Base-by-base conservation (phyloP, 768 basidiomycete genomes). In the Mycena maculata region DNA sequence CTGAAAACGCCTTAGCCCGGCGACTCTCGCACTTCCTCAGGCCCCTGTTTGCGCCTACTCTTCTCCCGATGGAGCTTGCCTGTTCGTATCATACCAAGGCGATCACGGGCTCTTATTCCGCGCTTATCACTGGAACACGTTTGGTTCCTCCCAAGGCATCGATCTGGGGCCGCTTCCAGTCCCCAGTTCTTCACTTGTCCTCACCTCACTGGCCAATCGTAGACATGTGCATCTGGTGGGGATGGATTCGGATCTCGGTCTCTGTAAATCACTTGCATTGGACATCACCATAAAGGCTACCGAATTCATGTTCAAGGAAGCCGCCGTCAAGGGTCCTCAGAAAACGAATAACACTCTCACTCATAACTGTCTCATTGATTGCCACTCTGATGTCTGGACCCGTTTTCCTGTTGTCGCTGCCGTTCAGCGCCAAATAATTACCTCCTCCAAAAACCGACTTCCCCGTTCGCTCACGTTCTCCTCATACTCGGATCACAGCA, bases 371-470 rank as follows among this genome's bases (percentile, higher is more conserved):
- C 76, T 89, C 15, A 73, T 89, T 15, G 83, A 87, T 64, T 88
- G 87, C 60, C 82, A 87, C 52, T 74, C 80, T 0, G 86, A 88
- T 16, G 85, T 88, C 20, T 89, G 88, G 88, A 84, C 81, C 3
- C 84, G 88, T 12, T 89, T 87, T 69, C 88, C 88, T 0, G 87
- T 89, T 4, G 63, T 86, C 4, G 78, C 87, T 1, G 86, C 87
- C 0, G 80, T 89, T 18, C 78, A 80, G 28, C 80, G 84, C 9
- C 79, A 83, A 44, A 84, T 83, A 0, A 78, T 84, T 47, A 76
- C 77, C 0, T 76, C 79, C 0, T 78, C 79, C 2, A 75, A 75
- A 28, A 71, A 76, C 12, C 76, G 81, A 8, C 74, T 71, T 10
- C 63, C 71, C 9, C 80, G 77, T 42, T 74, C 75, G 4, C 74